These are phyloP conservation scores for Flaveria floridana DNA, from an alignment of 140 eudicot species.

Conservation along the genomic window DNA sequence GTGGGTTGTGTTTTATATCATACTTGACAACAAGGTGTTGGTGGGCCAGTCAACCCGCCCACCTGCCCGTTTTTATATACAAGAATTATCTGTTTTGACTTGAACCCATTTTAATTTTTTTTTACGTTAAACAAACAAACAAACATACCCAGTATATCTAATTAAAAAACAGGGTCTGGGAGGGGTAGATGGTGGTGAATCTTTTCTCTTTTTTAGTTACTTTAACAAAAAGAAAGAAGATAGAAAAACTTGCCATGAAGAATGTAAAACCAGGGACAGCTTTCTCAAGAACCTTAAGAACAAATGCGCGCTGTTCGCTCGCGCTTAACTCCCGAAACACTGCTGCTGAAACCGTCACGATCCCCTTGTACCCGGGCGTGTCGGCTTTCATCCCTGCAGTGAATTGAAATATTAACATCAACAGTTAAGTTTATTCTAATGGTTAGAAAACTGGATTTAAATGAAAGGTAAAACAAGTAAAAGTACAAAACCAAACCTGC, in stretches of 20 bases:
- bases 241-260: conserved; percentile 52
- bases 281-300: conserved; percentile 51
- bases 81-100: background rate
- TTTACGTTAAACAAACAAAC: background rate
- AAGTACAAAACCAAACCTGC: conserved; percentile 42
- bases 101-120: background rate
- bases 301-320: conserved; percentile 45
- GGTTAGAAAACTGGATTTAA: background rate
- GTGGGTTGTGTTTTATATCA: background rate
- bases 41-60: background rate
- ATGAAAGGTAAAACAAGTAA: background rate
- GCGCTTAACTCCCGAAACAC: conserved; percentile 42
- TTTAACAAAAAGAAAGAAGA: background rate
- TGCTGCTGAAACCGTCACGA: conserved; percentile 53
- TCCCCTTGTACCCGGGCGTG: conserved; percentile 65
- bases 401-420: background rate
- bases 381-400: conserved; percentile 46
- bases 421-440: background rate
- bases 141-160: no score
- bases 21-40: background rate
- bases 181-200: no score
- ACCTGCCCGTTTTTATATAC: background rate
- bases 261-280: conserved; percentile 59
- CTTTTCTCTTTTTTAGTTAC: no score
- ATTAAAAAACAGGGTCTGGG: no score